A percentile compares a stretch with the other conserved stretches of the same genome.
These are phyloP conservation scores for Mucor velutinosus DNA, from an alignment of 371 early-diverging fungal genomes.

Conservation along the genomic window DNA sequence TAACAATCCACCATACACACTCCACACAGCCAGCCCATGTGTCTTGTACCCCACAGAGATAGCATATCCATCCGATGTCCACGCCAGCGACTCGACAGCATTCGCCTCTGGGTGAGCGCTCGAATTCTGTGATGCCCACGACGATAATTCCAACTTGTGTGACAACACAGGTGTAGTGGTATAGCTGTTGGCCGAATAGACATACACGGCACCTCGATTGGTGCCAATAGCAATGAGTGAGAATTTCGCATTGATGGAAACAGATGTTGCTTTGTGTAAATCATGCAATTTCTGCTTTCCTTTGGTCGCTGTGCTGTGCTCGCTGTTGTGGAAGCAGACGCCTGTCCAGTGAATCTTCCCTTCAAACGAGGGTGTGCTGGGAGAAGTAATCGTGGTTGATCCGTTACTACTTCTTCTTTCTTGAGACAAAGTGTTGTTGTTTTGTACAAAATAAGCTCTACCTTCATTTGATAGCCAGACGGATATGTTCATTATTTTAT, in stretches of 20 bases:
- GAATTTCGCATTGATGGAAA: conserved; percentile 50
- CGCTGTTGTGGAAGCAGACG: conserved; percentile 38
- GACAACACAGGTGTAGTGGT: conserved; percentile 33
- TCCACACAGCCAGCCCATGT: conserved; percentile 74
- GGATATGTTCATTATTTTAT: conserved; percentile 42
- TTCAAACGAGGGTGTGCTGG: conserved; percentile 32
- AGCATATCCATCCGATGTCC: conserved; percentile 81
- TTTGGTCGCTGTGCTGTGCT: not conserved
- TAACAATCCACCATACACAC: conserved; percentile 76
- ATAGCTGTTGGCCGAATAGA: conserved; percentile 43
- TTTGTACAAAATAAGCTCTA: conserved; percentile 42
- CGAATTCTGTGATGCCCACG: conserved; percentile 18
- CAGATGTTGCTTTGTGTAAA: conserved; percentile 31
- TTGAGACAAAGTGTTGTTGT: conserved; percentile 1
- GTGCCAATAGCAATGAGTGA: conserved; percentile 53
- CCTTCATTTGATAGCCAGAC: conserved; percentile 49
- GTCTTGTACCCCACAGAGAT: conserved; percentile 70
- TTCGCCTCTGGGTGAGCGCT: not conserved
- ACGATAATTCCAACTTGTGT: conserved; percentile 29
- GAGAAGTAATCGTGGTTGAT: conserved; percentile 6
- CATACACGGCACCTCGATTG: conserved; percentile 37
- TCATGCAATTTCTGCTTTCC: conserved; percentile 4
- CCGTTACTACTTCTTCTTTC: conserved; percentile 15
- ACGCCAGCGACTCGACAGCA: conserved; percentile 48
- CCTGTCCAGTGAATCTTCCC: conserved; percentile 43